phyloP scores from a whole-genome alignment of 176 grass and related monocot species.

The Thinopyrum elongatum region DNA sequence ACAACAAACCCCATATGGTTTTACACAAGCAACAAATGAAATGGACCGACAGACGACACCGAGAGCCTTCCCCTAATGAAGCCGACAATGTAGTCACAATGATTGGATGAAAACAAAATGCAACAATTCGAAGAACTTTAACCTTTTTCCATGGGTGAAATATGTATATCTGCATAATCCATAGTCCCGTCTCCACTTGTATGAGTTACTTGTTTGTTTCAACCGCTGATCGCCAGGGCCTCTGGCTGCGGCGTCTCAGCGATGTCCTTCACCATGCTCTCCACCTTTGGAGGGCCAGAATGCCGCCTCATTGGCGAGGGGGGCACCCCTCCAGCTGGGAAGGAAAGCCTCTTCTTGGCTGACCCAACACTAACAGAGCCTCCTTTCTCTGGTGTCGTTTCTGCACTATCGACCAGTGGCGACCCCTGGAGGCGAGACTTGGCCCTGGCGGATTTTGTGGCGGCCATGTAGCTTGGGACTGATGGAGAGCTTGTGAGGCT shows the following conservation, averaged over 20 bases:
- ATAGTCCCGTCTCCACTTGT: neutral
- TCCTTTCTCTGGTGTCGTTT: conserved; percentile 63
- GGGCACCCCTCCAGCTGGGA: conserved; percentile 47
- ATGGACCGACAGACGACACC: conserved; percentile 20
- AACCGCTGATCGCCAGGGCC: conserved; percentile 33
- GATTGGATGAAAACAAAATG: conserved; percentile 30
- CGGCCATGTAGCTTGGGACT: conserved; percentile 83
- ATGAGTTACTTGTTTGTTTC: conserved; percentile 16
- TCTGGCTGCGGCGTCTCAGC: neutral
- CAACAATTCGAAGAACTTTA: conserved; percentile 26
- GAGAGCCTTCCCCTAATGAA: conserved; percentile 26
- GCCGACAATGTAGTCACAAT: conserved; percentile 6
- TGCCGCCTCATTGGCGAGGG: conserved; percentile 59
- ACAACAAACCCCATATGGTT: conserved; percentile 42
- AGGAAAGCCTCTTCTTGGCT: conserved; percentile 82
- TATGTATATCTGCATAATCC: conserved; percentile 33
- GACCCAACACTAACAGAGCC: conserved; percentile 28
- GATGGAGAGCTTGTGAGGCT: conserved; percentile 66
- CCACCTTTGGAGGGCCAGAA: conserved; percentile 88
- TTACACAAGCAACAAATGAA: conserved; percentile 57
- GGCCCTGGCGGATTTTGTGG: conserved; percentile 81
- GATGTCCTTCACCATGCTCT: conserved; percentile 44
- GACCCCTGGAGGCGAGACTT: conserved; percentile 68
- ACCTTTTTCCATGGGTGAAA: conserved; percentile 31
- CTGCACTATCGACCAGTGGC: conserved; percentile 32